Evolutionary conservation across 1,139 yeast genomes (phyloP).

Genomic region (Yamadazyma triangularis): DNA sequence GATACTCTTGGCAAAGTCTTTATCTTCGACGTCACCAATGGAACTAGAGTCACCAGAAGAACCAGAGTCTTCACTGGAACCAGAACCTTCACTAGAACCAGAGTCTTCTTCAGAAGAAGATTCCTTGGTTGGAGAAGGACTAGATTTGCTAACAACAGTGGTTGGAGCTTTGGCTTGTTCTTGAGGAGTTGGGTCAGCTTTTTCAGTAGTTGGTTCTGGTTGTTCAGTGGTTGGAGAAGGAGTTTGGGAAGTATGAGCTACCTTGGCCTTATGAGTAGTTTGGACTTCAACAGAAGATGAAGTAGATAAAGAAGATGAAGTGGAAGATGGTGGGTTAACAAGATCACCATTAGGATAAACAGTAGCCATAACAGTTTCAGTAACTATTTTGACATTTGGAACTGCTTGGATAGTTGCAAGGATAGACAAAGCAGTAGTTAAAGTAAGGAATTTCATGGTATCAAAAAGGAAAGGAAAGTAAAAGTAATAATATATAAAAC

Average conservation of each 20-base stretch:
- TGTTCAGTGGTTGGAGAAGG: slow-evolving; percentile 2
- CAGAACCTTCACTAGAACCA: slow-evolving; percentile 2
- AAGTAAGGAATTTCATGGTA: slow-evolving; percentile 15
- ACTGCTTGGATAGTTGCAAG: slow-evolving; percentile 13
- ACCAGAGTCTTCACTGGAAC: slow-evolving; percentile 5
- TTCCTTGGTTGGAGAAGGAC: slow-evolving; percentile 4
- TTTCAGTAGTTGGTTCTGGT: slow-evolving; percentile 4
- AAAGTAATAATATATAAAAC: slow-evolving; percentile 2
- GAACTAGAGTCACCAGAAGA: slow-evolving; percentile 4
- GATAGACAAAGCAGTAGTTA: slow-evolving; percentile 13
- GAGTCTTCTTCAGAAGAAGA: slow-evolving; percentile 6
- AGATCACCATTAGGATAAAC: slow-evolving; percentile 11
- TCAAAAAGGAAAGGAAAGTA: too few species aligned
- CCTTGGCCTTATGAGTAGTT: slow-evolving; percentile 1
- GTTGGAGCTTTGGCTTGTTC: slow-evolving; percentile 7
- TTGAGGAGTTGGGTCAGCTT: slow-evolving; percentile 3
- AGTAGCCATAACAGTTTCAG: slow-evolving; percentile 14
- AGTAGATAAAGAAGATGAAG: slow-evolving; percentile 3
- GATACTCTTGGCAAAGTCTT: slow-evolving; percentile 33
- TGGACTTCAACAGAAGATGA: slow-evolving; percentile 4
- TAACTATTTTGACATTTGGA: slow-evolving; percentile 12
- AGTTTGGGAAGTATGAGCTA: slow-evolving; percentile 2
- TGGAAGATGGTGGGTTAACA: slow-evolving; percentile 2
- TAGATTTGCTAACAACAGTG: slow-evolving; percentile 10
- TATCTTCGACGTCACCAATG: slow-evolving; percentile 17